Percentiles rank a stretch among this genome's conserved stretches.
Conservation (phyloP, 2,329 filamentous ascomycete species). For the Pestalotiopsis sp. region DNA sequence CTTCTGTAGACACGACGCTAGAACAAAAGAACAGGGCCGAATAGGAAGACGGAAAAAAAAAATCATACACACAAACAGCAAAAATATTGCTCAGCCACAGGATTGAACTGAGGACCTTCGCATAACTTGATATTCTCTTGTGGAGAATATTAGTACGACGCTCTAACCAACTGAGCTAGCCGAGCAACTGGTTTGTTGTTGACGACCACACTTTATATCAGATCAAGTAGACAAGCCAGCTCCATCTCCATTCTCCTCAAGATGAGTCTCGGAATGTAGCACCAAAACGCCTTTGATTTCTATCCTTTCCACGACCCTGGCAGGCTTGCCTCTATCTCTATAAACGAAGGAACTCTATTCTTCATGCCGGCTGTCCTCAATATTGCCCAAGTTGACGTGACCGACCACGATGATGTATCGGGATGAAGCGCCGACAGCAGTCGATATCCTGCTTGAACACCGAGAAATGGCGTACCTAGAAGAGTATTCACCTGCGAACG, state of each 20-base stretch:
- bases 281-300: neutral
- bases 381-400: neutral
- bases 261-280: neutral
- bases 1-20: neutral
- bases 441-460: neutral
- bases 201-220: neutral
- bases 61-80: neutral
- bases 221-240: neutral
- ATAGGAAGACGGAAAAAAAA: neutral
- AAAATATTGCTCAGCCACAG: neutral
- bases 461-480: neutral
- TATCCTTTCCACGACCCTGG: neutral
- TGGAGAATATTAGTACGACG: neutral
- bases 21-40: neutral
- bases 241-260: neutral
- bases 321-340: neutral
- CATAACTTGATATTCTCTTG: neutral
- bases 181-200: neutral
- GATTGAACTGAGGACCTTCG: neutral
- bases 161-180: neutral
- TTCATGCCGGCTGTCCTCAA: neutral
- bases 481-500: slow-evolving; percentile 46
- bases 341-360: neutral
- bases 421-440: neutral
- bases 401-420: neutral